Evolutionary conservation across 345 rosid species (phyloP).

Genomic region (Streptanthus diversifolius): DNA sequence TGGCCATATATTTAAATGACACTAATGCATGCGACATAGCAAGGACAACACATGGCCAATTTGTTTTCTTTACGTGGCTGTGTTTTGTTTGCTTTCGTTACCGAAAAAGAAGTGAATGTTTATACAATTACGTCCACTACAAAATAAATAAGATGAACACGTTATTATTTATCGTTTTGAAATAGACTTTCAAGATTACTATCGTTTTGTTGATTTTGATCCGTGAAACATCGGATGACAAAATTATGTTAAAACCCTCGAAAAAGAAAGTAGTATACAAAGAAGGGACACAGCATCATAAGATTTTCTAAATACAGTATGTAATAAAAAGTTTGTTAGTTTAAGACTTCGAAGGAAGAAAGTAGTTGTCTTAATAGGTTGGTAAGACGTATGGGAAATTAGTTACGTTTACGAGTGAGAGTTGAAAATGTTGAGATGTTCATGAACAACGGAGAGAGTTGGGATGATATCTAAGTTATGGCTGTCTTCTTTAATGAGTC

Average conservation of each 20-base stretch:
- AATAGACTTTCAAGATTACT: neutral
- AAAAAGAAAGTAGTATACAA: neutral
- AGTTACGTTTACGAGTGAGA: neutral
- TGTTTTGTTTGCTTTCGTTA: neutral
- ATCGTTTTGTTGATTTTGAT: neutral
- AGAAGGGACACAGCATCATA: neutral
- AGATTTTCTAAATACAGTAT: neutral
- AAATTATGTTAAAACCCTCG: neutral
- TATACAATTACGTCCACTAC: neutral
- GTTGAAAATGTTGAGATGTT: neutral
- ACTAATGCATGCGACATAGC: neutral
- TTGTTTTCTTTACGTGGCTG: neutral
- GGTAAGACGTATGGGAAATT: neutral
- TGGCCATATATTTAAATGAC: neutral
- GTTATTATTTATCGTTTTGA: neutral
- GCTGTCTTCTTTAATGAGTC: conserved; percentile 32
- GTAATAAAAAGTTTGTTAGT: neutral
- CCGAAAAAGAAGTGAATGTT: neutral
- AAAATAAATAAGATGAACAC: neutral
- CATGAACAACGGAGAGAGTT: neutral
- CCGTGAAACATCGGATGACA: neutral
- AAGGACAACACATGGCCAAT: conserved; percentile 2
- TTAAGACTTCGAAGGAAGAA: neutral
- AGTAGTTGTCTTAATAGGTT: conserved; percentile 3
- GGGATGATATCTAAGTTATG: conserved; percentile 18